These are phyloP conservation scores for Isoetes engelmannii DNA, from an alignment of 83 land plant species.

Conservation along the genomic window DNA sequence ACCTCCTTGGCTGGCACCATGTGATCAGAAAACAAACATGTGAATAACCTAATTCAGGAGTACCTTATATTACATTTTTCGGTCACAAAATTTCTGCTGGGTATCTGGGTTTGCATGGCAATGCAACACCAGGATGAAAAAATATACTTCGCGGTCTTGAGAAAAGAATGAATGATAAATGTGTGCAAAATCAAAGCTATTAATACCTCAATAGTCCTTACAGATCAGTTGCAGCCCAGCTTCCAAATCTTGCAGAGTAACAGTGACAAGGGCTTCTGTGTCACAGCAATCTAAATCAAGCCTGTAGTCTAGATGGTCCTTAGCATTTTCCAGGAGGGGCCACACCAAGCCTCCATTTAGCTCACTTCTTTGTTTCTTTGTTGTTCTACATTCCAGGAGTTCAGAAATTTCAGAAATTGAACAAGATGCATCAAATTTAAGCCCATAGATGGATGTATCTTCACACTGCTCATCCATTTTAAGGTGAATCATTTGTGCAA, in stretches of 20 bases:
- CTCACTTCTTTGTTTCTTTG: constrained; percentile 57
- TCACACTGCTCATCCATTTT: constrained; percentile 55
- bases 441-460: constrained; percentile 56
- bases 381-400: constrained; percentile 50
- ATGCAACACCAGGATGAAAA: no score
- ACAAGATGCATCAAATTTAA: constrained; percentile 59
- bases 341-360: constrained; percentile 86
- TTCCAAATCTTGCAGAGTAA: constrained; percentile 73
- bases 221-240: constrained; percentile 35
- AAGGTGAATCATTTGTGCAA: constrained; percentile 59
- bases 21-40: no score
- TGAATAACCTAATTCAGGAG: no score
- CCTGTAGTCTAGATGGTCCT: constrained; percentile 73
- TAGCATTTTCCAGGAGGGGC: constrained; percentile 71
- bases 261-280: constrained; percentile 50
- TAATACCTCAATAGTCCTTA: no score
- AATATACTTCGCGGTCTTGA: no score
- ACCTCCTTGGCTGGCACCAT: no score
- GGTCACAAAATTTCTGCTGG: no score
- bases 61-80: no score
- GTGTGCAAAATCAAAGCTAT: no score
- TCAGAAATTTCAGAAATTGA: constrained; percentile 45
- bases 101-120: no score
- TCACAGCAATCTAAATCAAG: constrained; percentile 66
- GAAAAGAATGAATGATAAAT: no score